Base-by-base conservation (phyloP, 257 asterid species). In the Nicotiana otophora region DNA sequence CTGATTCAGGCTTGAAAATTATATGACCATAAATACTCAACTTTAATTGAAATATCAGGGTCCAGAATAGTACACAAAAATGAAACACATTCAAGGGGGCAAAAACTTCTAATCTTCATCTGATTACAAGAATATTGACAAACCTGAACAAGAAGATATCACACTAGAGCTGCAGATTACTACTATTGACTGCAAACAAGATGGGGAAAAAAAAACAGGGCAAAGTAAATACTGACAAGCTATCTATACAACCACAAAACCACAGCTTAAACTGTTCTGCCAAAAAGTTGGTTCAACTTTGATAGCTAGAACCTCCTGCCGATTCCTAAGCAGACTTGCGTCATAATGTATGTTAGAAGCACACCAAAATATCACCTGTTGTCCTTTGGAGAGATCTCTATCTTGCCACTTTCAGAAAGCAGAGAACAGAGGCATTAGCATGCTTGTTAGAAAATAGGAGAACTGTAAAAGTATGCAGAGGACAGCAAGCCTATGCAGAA, bases 131-230 rank as follows among this genome's bases (percentile, higher is more conserved):
- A 90, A 91, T 92, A 94, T 91, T 83, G 89, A 89, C 93, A 90
- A 89, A 88, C 90, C 94, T 87, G 89, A 87, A 89, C 91, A 85
- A 89, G 86, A 89, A 80, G 85, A 89, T 26, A 89, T 83, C 95
- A 91, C 97, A 89, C 93, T 93, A 90, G 39, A 48, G 89, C 95
- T 89, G 96, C 97, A 90, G 95, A 90, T 88, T 88, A 90, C 90
- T 88, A 92, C 90, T 90, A 90, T 86, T 89, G 89, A 90, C 95
- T 92, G 92, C 93, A 90, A 89, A 89, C 88, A 85, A 87, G 80
- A 83, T 82, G 84, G 84, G 48, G 51, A 1, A 2, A 67, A 72
- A 72, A 82, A 64, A 82, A 86, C 67, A 81, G 83, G 84, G 89
- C 78, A 87, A 88, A 86, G 85, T 81, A 88, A 85, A 84, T 82